phyloP scores from a whole-genome alignment of 805 yeast species.

The Saccharomycopsis amapae region DNA sequence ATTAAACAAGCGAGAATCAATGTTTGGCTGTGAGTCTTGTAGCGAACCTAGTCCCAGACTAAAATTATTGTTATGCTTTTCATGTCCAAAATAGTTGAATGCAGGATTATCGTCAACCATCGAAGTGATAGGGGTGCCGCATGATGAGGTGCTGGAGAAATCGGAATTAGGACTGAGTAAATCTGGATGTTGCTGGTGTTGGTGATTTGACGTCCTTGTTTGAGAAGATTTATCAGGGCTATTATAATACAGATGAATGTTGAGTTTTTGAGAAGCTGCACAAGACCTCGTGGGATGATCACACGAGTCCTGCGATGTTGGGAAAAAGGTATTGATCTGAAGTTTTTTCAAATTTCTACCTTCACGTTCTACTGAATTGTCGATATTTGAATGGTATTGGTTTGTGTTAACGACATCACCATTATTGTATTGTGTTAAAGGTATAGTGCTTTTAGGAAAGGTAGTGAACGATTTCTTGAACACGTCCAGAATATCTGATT shows the following conservation, averaged over 20 bases:
- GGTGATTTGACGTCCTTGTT: background rate
- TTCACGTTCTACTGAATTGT: no score
- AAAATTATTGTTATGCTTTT: no score
- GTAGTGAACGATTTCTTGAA: background rate
- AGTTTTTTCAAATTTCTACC: no score
- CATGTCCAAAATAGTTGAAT: no score
- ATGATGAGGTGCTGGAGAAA: background rate
- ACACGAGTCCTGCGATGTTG: background rate
- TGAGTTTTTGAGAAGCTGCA: slow-evolving; percentile 5
- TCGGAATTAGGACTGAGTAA: slow-evolving; percentile 3
- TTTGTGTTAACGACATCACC: background rate
- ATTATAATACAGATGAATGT: slow-evolving; percentile 44
- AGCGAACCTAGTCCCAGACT: no score
- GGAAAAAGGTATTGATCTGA: no score
- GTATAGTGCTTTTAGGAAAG: background rate
- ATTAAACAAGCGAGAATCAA: no score
- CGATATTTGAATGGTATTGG: background rate
- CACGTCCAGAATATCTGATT: background rate
- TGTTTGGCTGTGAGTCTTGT: no score
- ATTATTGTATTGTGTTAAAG: background rate
- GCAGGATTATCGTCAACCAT: background rate
- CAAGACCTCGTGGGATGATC: background rate
- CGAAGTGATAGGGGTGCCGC: background rate
- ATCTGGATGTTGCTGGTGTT: no score
- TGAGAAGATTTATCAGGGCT: slow-evolving; percentile 28